Percentiles rank a stretch among this genome's conserved stretches.
These are phyloP conservation scores for Pseudonectria foliicola DNA, from an alignment of 2,329 filamentous ascomycete species.

Conservation along the genomic window DNA sequence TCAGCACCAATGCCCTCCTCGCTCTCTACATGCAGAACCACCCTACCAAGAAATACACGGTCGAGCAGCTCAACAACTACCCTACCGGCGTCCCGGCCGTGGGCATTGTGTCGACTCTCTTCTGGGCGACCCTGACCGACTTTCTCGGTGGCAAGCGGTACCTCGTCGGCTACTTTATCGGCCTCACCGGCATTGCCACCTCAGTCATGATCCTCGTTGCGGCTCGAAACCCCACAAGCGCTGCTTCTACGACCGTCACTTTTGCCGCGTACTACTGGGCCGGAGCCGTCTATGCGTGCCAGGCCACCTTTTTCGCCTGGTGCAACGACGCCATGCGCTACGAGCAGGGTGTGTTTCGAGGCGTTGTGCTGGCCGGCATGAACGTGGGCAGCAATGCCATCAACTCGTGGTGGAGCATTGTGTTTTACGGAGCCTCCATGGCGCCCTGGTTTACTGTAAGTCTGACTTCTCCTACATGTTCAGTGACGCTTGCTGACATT, in stretches of 20 bases:
- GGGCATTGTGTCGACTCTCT: constrained; percentile 54
- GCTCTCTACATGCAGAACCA: constrained; percentile 44
- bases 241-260: constrained; percentile 41
- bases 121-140: constrained; percentile 64
- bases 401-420: constrained; percentile 66
- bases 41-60: constrained; percentile 34
- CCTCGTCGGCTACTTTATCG: constrained; percentile 61
- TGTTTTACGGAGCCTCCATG: constrained; percentile 62
- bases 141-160: constrained; percentile 56
- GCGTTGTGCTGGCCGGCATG: constrained; percentile 65
- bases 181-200: constrained; percentile 54
- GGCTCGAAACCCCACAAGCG: constrained; percentile 31
- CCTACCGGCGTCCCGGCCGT: constrained; percentile 49
- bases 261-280: constrained; percentile 66
- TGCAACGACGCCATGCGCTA: constrained; percentile 63
- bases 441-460: constrained; percentile 59
- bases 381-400: constrained; percentile 61
- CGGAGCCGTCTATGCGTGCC: constrained; percentile 63
- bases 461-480: too few species aligned
- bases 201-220: constrained; percentile 54
- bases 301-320: constrained; percentile 71
- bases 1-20: constrained; percentile 55
- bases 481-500: too few species aligned
- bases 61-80: constrained; percentile 49
- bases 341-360: constrained; percentile 55